Conservation (phyloP, 129 eudicot genomes). For the Solidago caesia region DNA sequence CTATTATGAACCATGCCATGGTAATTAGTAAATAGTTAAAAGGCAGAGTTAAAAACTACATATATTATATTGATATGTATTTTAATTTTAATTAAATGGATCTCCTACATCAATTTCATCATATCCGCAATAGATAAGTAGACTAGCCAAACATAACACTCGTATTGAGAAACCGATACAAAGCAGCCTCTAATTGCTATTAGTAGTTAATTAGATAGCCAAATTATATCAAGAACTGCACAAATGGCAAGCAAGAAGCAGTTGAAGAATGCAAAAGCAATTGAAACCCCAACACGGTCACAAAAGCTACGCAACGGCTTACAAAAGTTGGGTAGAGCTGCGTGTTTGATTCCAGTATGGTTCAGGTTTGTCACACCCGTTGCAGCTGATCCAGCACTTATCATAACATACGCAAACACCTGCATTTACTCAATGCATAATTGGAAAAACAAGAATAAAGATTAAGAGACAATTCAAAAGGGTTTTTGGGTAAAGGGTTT, state of each 20-base stretch:
- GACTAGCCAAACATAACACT: conserved; percentile 8
- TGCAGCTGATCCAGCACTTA: conserved; percentile 91
- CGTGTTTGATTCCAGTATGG: conserved; percentile 69
- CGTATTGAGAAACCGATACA: not conserved
- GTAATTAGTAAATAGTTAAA: not conserved
- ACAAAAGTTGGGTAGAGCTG: conserved; percentile 79
- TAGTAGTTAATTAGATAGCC: conserved; percentile 48
- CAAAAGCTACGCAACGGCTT: conserved; percentile 63
- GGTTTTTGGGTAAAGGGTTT: too few relatives aligned
- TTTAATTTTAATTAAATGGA: not conserved
- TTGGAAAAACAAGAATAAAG: too few relatives aligned
- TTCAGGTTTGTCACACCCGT: conserved; percentile 79
- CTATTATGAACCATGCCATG: too few relatives aligned
- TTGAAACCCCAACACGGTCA: conserved; percentile 68
- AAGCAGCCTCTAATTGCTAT: not conserved
- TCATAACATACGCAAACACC: conserved; percentile 71
- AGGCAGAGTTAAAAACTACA: not conserved
- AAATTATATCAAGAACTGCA: conserved; percentile 59
- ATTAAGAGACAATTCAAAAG: too few relatives aligned
- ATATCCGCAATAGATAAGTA: conserved; percentile 8
- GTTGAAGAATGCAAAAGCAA: conserved; percentile 71
- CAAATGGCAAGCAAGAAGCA: conserved; percentile 68
- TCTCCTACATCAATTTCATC: conserved; percentile 15
- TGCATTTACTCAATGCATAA: conserved; percentile 14
- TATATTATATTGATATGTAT: conserved; percentile 10